Percentiles rank a stretch among this genome's conserved stretches.
Evolutionary conservation across 2,329 filamentous ascomycete genomes (phyloP).

Genomic region (Neopestalotiopsis sp.): DNA sequence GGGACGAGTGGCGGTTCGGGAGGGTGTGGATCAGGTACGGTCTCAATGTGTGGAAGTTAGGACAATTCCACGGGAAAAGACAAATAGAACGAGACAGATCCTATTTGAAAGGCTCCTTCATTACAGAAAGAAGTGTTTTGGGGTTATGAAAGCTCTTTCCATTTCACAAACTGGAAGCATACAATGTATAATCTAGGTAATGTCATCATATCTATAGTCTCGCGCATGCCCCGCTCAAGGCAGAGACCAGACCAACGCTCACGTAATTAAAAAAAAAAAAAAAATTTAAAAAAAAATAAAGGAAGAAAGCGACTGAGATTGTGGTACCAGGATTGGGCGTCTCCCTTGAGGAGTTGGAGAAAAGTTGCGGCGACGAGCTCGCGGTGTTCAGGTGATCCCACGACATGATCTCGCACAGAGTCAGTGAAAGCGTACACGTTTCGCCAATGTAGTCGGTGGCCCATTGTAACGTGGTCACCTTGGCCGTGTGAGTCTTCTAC

Average conservation of each 20-base stretch:
- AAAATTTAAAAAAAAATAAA: too few relatives aligned
- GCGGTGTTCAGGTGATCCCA: background rate
- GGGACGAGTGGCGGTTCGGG: conserved; percentile 5
- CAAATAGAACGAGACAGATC: too few relatives aligned
- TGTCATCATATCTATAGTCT: too few relatives aligned
- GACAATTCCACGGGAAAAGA: too few relatives aligned
- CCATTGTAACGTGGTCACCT: background rate
- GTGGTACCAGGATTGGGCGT: background rate
- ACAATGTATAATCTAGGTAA: too few relatives aligned
- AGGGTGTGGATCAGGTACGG: background rate
- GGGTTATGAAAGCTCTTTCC: too few relatives aligned
- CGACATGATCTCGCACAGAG: background rate
- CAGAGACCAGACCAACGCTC: too few relatives aligned
- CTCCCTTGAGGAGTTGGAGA: background rate
- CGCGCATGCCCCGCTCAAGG: too few relatives aligned
- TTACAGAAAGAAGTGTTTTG: too few relatives aligned
- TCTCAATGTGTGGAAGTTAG: conserved; percentile 7
- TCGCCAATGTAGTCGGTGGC: background rate
- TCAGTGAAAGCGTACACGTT: background rate
- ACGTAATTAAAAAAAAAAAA: too few relatives aligned
- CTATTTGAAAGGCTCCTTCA: too few relatives aligned
- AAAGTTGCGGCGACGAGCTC: background rate
- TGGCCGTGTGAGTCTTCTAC: background rate
- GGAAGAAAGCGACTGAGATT: background rate
- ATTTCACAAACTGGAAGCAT: too few relatives aligned